A percentile compares a stretch with the other conserved stretches of the same genome.
phyloP scores from a whole-genome alignment of 225 moss, liverwort and hornwort genomes.

The Lunularia cruciata region DNA sequence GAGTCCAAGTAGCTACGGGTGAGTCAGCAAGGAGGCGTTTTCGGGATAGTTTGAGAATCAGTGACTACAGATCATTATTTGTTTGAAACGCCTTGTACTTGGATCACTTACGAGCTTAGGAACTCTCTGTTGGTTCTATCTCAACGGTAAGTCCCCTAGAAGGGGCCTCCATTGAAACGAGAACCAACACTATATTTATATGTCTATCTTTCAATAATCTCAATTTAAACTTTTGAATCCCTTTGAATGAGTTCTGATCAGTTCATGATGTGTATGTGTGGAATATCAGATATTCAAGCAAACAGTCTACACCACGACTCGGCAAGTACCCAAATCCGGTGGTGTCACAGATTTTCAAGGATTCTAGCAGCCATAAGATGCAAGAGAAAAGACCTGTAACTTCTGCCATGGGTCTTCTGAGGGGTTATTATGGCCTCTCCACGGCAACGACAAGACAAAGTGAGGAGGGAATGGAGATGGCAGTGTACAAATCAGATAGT shows the following conservation, averaged over 20 bases:
- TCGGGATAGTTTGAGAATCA: too few relatives aligned
- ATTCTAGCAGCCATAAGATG: slow-evolving; percentile 28
- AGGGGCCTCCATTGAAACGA: too few relatives aligned
- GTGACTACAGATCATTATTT: too few relatives aligned
- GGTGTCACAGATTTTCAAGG: slow-evolving; percentile 28
- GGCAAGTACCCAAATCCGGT: slow-evolving; percentile 31
- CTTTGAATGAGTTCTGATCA: neutral
- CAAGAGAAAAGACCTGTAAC: slow-evolving; percentile 56
- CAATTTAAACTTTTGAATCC: too few relatives aligned
- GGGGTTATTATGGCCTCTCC: slow-evolving; percentile 77
- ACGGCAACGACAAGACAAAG: slow-evolving; percentile 43
- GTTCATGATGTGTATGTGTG: neutral
- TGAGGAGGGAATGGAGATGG: slow-evolving; percentile 80
- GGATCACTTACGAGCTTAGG: too few relatives aligned
- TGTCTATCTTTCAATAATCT: too few relatives aligned
- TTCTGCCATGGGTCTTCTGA: slow-evolving; percentile 82
- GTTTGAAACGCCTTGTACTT: too few relatives aligned
- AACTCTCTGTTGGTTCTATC: neutral
- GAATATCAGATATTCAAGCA: slow-evolving; percentile 31
- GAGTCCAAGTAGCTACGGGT: slow-evolving; percentile 31
- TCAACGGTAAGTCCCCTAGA: too few relatives aligned
- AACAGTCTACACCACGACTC: slow-evolving; percentile 21
- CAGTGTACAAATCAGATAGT: slow-evolving; percentile 63
- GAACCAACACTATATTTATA: too few relatives aligned
- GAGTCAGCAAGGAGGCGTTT: too few relatives aligned